Evolutionary conservation across 2,329 filamentous ascomycete genomes (phyloP).

Genomic region (Trichoderma polysporum): DNA sequence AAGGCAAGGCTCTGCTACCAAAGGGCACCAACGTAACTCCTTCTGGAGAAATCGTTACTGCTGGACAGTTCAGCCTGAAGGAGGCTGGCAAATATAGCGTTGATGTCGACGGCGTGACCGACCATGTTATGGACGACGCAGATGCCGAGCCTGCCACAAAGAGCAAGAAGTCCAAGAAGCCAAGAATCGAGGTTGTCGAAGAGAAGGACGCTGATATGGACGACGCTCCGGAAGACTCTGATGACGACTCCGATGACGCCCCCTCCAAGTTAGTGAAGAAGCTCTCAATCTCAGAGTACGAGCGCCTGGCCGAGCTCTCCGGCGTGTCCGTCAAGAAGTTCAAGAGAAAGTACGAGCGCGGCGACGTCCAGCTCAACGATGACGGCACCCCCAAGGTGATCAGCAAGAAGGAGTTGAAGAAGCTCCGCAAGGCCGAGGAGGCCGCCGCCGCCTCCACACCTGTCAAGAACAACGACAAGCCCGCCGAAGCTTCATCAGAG

Average conservation of each 20-base stretch:
- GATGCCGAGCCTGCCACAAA: slow-evolving; percentile 25
- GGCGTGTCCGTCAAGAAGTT: slow-evolving; percentile 74
- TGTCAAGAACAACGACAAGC: slow-evolving; percentile 43
- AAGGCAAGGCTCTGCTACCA: slow-evolving; percentile 84
- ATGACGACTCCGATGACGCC: slow-evolving; percentile 34
- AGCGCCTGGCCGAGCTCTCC: slow-evolving; percentile 61
- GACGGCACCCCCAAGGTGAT: slow-evolving; percentile 66
- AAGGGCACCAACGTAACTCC: slow-evolving; percentile 74
- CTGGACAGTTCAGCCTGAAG: slow-evolving; percentile 86
- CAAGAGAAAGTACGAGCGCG: slow-evolving; percentile 74
- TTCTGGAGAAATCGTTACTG: slow-evolving; percentile 62
- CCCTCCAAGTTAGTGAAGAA: slow-evolving; percentile 39
- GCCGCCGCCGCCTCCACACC: slow-evolving; percentile 57
- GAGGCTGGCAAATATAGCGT: slow-evolving; percentile 92
- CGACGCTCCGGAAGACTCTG: slow-evolving; percentile 38
- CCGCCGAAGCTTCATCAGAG: slow-evolving; percentile 30
- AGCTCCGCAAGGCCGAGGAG: slow-evolving; percentile 64
- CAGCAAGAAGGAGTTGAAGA: slow-evolving; percentile 77
- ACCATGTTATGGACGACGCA: slow-evolving; percentile 46
- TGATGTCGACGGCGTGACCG: slow-evolving; percentile 81
- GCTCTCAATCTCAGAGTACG: slow-evolving; percentile 56
- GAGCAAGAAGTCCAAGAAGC: slow-evolving; percentile 46
- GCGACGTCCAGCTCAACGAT: slow-evolving; percentile 65
- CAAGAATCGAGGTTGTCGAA: slow-evolving; percentile 42
- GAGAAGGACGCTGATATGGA: slow-evolving; percentile 46